Conservation (phyloP, 2,329 filamentous ascomycete species). For the Colletotrichum theobromicola region DNA sequence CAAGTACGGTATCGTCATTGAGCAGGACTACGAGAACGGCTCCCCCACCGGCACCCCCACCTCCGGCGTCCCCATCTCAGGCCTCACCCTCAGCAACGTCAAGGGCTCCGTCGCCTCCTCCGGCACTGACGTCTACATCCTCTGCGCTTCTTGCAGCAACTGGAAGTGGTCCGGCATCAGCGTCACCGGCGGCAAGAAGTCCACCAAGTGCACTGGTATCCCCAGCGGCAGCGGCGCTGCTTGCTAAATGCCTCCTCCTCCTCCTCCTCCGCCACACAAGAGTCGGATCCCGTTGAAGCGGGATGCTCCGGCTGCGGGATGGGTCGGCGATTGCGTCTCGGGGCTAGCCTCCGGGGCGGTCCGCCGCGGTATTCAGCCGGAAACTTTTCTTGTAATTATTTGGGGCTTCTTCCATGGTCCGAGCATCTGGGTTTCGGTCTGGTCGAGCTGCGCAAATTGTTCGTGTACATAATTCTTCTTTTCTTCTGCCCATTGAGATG, state of each 20-base stretch:
- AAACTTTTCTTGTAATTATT: background rate
- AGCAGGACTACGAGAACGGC: constrained; percentile 56
- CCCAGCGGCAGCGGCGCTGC: constrained; percentile 23
- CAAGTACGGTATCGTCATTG: constrained; percentile 44
- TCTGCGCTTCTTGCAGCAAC: constrained; percentile 56
- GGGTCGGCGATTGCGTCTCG: background rate
- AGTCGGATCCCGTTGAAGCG: background rate
- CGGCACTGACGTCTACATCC: constrained; percentile 54
- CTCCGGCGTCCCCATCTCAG: constrained; percentile 58
- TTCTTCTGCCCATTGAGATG: background rate
- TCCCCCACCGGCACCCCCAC: constrained; percentile 49
- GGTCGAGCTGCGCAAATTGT: background rate
- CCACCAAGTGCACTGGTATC: constrained; percentile 29
- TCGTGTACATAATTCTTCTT: constrained; percentile 11
- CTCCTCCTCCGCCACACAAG: background rate
- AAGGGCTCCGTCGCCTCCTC: constrained; percentile 44
- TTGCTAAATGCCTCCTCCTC: background rate
- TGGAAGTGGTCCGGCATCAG: constrained; percentile 57
- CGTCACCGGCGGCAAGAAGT: constrained; percentile 57
- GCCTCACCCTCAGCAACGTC: constrained; percentile 47
- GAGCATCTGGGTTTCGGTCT: background rate
- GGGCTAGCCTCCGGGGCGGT: background rate
- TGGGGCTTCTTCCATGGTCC: background rate
- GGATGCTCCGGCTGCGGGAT: background rate
- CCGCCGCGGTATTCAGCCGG: background rate